Evolutionary conservation across 2,329 filamentous ascomycete species (phyloP).

Genomic region (Fusarium equiseti): DNA sequence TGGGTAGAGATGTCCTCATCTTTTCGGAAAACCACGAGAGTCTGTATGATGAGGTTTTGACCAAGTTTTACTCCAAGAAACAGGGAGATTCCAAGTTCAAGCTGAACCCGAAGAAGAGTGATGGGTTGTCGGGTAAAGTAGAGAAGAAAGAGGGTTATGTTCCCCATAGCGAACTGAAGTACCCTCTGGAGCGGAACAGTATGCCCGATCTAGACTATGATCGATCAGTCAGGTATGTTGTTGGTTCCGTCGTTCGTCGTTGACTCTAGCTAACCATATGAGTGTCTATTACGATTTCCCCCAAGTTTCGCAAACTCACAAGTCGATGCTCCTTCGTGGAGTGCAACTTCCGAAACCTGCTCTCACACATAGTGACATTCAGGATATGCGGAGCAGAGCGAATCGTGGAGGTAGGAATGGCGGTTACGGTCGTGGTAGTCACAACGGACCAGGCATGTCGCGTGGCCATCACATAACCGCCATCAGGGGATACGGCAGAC

Average conservation of each 20-base stretch:
- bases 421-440: constrained; percentile 46
- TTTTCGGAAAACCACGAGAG: constrained; percentile 83
- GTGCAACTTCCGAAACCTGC: constrained; percentile 78
- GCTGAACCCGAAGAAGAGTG: constrained; percentile 79
- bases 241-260: background rate
- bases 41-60: constrained; percentile 86
- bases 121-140: constrained; percentile 82
- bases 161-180: constrained; percentile 83
- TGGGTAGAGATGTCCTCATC: constrained; percentile 84
- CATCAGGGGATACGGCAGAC: constrained; percentile 40
- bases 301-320: constrained; percentile 77
- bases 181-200: constrained; percentile 77
- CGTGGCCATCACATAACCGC: constrained; percentile 37
- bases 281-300: constrained; percentile 92
- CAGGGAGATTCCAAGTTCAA: constrained; percentile 74
- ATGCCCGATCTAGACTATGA: constrained; percentile 87
- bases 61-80: constrained; percentile 93
- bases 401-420: constrained; percentile 59
- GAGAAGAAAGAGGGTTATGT: constrained; percentile 87
- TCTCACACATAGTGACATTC: constrained; percentile 81
- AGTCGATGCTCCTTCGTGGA: constrained; percentile 93
- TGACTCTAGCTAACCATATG: constrained; percentile 47
- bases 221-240: constrained; percentile 81
- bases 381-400: constrained; percentile 75
- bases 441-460: constrained; percentile 47